These are phyloP conservation scores for Neostapfia colusana DNA, from an alignment of 176 grass and related monocot genomes.

Conservation along the genomic window DNA sequence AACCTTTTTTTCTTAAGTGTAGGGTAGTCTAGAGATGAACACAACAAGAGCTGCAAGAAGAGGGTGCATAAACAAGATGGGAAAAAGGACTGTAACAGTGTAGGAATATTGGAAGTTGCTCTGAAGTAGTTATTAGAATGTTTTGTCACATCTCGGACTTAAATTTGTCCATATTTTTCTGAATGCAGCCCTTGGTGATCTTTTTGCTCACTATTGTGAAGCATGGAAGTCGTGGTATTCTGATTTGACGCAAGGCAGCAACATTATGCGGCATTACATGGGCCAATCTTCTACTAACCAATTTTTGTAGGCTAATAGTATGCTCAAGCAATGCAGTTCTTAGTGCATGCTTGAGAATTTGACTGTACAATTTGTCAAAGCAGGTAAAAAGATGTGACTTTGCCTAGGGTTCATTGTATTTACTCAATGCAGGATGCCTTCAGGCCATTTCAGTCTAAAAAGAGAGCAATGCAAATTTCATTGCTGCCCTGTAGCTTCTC, in stretches of 20 bases:
- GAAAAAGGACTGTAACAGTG: neutral
- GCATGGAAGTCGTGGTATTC: conserved; percentile 89
- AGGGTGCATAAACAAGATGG: neutral
- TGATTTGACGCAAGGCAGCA: conserved; percentile 58
- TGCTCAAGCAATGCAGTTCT: conserved; percentile 19
- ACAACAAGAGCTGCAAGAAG: neutral
- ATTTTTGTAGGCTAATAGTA: conserved; percentile 43
- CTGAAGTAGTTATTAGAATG: neutral
- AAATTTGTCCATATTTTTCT: conserved; percentile 29
- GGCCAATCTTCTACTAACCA: conserved; percentile 34
- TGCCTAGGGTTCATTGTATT: conserved; percentile 51
- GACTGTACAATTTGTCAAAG: conserved; percentile 50
- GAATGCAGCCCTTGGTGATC: conserved; percentile 65
- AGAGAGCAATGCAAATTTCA: conserved; percentile 3
- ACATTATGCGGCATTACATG: conserved; percentile 36
- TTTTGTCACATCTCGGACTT: neutral
- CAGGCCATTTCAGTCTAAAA: conserved; percentile 13
- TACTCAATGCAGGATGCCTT: conserved; percentile 46
- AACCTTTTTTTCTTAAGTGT: neutral
- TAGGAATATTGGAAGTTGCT: neutral
- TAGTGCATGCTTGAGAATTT: conserved; percentile 32
- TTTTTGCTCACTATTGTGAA: conserved; percentile 82
- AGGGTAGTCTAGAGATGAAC: neutral
- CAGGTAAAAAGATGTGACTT: neutral
- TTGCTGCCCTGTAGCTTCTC: neutral